These are phyloP conservation scores for Petrea volubilis DNA, from an alignment of 257 asterid species.

Conservation along the genomic window DNA sequence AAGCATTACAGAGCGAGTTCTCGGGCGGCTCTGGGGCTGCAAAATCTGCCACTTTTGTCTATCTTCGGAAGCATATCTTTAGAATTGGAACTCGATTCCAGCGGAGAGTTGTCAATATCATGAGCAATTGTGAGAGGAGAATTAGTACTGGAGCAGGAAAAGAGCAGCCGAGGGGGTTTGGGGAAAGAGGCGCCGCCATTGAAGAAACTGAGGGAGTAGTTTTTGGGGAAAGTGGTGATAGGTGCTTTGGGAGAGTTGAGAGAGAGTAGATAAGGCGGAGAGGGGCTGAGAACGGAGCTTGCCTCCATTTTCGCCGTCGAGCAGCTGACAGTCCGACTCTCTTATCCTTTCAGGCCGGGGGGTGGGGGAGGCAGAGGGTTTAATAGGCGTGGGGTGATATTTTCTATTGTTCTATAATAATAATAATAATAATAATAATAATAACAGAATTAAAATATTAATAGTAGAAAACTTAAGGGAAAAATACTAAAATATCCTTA, in stretches of 20 bases:
- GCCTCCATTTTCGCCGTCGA: conserved; percentile 31
- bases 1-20: conserved; percentile 74
- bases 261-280: conserved; percentile 3
- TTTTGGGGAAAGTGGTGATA: neutral
- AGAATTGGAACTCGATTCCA: conserved; percentile 9
- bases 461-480: too few species aligned
- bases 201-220: conserved; percentile 5
- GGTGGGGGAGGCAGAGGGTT: too few species aligned
- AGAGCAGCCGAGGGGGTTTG: conserved; percentile 12
- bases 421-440: too few species aligned
- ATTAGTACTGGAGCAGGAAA: conserved; percentile 15
- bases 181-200: neutral
- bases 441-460: too few species aligned
- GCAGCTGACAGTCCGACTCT: neutral
- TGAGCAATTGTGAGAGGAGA: conserved; percentile 24
- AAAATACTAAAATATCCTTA: too few species aligned
- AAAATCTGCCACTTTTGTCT: conserved; percentile 81
- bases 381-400: neutral
- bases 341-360: conserved; percentile 13
- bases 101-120: conserved; percentile 15
- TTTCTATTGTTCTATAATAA: too few species aligned
- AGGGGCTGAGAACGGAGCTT: conserved; percentile 22
- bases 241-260: conserved; percentile 17
- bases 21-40: conserved; percentile 93
- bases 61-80: conserved; percentile 64